Evolutionary conservation across 2,329 filamentous ascomycete species (phyloP), one percentile per base, ranked within the genome.

Genomic region (Colletotrichum phormii): DNA sequence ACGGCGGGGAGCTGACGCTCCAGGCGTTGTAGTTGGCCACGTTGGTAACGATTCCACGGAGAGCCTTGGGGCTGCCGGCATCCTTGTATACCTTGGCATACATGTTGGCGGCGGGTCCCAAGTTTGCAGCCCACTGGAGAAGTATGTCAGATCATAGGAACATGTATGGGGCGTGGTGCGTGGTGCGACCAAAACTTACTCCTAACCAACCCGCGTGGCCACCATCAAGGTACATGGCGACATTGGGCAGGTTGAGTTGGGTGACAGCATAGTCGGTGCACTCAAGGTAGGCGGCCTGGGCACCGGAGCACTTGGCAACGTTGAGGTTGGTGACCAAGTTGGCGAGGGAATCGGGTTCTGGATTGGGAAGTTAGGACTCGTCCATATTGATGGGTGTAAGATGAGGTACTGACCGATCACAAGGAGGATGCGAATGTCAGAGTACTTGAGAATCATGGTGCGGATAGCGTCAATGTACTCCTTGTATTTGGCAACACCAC

Each of bases 1-100:
- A 78, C 4, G 87, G 86, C 29, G 86, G 78, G 1, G 79, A 77
- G 72, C 76, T 75, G 35, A 86, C 76, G 74, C 79, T 81, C 83
- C 84, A 88, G 35, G 78, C 83, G 77, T 90, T 90, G 82, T 88
- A 90, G 83, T 89, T 89, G 75, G 88, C 83, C n/a, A 90, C 87
- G 79, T 90, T 90, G 77, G 88, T 90, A 33, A 84, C 87, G 60
- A 90, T 82, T 67, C 88, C 88, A 67, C 89, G 87, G 64, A 90
- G 82, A 37, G 86, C 78, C 22, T 81, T 80, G 18, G 88, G 88
- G 37, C 82, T 84, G 53, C 88, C 85, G 15, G 88, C 85, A 31
- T 85, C 81, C 74, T 83, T 86, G 82, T 87, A 89, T 54, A 89
- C 80, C 46, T 82, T 72, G 4, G 84, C 84, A 73, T 84, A 87